These are phyloP conservation scores for Cucurbita ficifolia DNA, from an alignment of 306 rosid species.

Conservation along the genomic window DNA sequence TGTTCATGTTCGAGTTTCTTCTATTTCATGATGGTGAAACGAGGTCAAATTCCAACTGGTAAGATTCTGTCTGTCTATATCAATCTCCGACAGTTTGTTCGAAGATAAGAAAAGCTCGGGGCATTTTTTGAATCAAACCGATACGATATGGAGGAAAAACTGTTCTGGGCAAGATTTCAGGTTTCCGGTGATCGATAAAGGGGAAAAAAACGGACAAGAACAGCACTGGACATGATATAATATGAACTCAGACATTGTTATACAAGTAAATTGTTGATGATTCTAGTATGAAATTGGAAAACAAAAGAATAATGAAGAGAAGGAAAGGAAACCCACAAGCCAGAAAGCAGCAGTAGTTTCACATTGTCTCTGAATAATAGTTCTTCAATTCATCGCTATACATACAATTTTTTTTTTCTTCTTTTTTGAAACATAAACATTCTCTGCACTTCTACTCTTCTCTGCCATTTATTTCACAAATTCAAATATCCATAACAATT, in stretches of 20 bases:
- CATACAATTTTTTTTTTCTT: not conserved
- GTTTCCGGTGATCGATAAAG: not conserved
- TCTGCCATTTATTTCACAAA: not conserved
- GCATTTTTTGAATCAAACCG: too few species aligned
- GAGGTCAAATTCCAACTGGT: not conserved
- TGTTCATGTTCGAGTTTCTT: not conserved
- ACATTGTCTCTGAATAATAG: too few species aligned
- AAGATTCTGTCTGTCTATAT: not conserved
- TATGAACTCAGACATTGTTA: conserved; percentile 24
- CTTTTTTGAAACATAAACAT: not conserved
- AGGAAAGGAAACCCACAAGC: not conserved
- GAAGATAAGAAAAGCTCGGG: not conserved
- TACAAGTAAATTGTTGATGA: conserved; percentile 58
- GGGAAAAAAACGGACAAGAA: conserved; percentile 5
- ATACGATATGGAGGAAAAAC: too few species aligned
- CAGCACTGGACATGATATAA: conserved; percentile 6
- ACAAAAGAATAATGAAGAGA: conserved; percentile 48
- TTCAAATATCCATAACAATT: not conserved
- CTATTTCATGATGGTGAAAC: not conserved
- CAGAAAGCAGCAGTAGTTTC: not conserved
- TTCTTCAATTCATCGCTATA: not conserved
- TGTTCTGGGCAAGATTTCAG: not conserved
- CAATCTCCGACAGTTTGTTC: not conserved
- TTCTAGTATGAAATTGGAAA: conserved; percentile 39
- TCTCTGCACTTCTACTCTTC: not conserved